Percentiles rank a stretch among this genome's conserved stretches.
Conservation (phyloP, 2,329 filamentous ascomycete species). For the Xylaria sp. region DNA sequence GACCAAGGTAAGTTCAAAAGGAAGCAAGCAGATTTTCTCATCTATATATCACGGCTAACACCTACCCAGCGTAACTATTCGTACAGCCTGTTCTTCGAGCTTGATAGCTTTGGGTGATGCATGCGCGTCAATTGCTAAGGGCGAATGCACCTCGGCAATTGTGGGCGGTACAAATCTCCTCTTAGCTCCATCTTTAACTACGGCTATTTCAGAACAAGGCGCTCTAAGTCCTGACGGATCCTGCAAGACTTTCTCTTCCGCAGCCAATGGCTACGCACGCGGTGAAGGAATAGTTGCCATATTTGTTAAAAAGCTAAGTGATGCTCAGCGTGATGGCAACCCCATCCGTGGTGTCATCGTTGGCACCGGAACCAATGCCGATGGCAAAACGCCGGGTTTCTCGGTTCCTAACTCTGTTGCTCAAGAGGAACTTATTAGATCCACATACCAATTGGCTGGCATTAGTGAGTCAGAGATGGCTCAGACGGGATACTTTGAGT, state of each 20-base stretch:
- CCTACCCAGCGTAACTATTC: conserved; percentile 18
- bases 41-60: background rate
- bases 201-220: conserved; percentile 33
- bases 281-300: conserved; percentile 50
- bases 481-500: conserved; percentile 34
- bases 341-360: conserved; percentile 38
- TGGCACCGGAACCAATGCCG: conserved; percentile 36
- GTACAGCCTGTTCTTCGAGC: conserved; percentile 44
- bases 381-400: conserved; percentile 14
- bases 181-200: conserved; percentile 32
- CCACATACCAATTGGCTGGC: background rate
- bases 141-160: conserved; percentile 40
- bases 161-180: conserved; percentile 40
- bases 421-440: conserved; percentile 35
- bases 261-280: conserved; percentile 52
- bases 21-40: too few species aligned
- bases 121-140: conserved; percentile 34
- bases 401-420: conserved; percentile 44
- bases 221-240: conserved; percentile 34
- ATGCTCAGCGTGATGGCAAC: conserved; percentile 42
- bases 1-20: conserved; percentile 31
- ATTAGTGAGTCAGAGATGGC: conserved; percentile 35
- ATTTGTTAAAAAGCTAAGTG: conserved; percentile 48
- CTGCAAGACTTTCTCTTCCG: conserved; percentile 44
- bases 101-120: conserved; percentile 43